A percentile compares a stretch with the other conserved stretches of the same genome.
Evolutionary conservation across 176 grass and related monocot species (phyloP).

Genomic region (Oropetium thomaeum): DNA sequence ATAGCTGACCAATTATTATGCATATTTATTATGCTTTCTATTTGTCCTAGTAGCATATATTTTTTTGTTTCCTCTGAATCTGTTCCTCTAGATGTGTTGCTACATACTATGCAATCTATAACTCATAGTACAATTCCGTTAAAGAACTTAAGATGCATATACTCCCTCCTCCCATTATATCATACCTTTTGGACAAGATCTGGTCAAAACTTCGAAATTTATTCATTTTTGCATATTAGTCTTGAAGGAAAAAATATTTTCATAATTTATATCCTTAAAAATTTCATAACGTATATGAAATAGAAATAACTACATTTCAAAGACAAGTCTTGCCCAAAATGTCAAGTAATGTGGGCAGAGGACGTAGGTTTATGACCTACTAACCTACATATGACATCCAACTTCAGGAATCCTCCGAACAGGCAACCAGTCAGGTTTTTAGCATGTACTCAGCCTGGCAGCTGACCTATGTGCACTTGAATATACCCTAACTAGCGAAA

Average conservation of each 20-base stretch:
- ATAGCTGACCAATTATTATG: background rate
- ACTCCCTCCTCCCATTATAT: too few species aligned
- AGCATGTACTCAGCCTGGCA: background rate
- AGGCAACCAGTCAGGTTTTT: background rate
- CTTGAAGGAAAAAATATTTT: too few species aligned
- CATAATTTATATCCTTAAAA: too few species aligned
- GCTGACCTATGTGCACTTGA: background rate
- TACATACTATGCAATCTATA: slow-evolving; percentile 2
- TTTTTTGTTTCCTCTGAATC: too few species aligned
- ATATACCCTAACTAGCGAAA: slow-evolving; percentile 9
- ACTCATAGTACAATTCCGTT: background rate
- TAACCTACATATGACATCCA: background rate
- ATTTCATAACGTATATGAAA: too few species aligned
- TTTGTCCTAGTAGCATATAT: background rate
- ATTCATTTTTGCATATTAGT: too few species aligned
- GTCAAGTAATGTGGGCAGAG: background rate
- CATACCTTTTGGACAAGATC: background rate
- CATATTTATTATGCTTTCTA: background rate
- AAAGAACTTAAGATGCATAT: background rate
- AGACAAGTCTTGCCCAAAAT: background rate
- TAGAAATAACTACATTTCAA: too few species aligned
- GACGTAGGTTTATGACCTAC: background rate
- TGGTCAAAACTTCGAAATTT: background rate
- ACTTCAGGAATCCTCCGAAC: background rate
- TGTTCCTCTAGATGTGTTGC: too few species aligned